Base-by-base conservation (phyloP, 352 stramenopile species). In the Globisporangium carolinianum region DNA sequence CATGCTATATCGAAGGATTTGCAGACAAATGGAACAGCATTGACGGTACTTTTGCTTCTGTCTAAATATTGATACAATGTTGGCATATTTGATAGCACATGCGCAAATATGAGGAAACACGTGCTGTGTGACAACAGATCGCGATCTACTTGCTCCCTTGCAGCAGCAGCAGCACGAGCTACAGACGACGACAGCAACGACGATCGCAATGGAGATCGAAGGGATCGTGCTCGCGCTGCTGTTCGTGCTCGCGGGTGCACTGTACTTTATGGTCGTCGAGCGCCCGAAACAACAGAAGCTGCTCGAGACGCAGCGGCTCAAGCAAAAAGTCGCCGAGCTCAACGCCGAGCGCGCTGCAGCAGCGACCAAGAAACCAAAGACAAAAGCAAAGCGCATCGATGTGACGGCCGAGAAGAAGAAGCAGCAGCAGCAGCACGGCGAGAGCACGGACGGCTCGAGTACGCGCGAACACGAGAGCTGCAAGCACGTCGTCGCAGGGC, bases 361-460 rank as follows among this genome's bases (percentile, higher is more conserved):
- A 24, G 62, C 55, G 45, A 89, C 89, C 47, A 89, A 91, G 69
- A 85, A 87, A 52, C 56, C 69, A 41, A 89, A 89, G 58, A 37
- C 51, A 46, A 91, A 89, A 51, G 7, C 53, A 41, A 83, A 83
- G 62, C 86, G 85, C 50, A 73, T 91, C 39, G 82, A 91, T 50
- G 64, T 87, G 56, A 87, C 76, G 3, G 82, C 82, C 10, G 70
- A 89, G 58, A 65, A 89, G 50, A 91, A 89, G 73, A 76, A 73
- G 54, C 84, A 86, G 67, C 62, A 86, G 67, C 62, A 75, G 42
- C n/a, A 17, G 24, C 53, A 58, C 53, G n/a, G 32, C 5, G 57
- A 57, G 35, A 18, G 11, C 24, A 50, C 61, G 0, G 15, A 54
- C 9, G 72, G 41, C 2, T 56, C 68, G 4, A 53, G 41, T 12